phyloP scores from a whole-genome alignment of 768 basidiomycete species.

The Coprinopsis marcescibilis region DNA sequence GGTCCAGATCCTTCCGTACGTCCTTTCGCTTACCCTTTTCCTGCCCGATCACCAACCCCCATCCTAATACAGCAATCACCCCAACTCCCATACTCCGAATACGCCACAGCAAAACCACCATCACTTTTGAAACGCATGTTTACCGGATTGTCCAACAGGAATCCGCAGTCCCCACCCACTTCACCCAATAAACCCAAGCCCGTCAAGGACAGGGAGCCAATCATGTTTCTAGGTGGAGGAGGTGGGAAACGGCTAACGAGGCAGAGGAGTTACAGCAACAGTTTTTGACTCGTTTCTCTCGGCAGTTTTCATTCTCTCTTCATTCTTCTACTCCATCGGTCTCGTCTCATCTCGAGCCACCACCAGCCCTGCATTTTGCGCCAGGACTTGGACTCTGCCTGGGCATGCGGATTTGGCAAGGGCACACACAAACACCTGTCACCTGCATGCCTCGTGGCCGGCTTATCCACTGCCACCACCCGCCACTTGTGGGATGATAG shows the following conservation, averaged over 20 bases:
- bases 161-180: neutral
- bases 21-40: neutral
- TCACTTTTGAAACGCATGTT: constrained; percentile 1
- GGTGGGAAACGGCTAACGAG: neutral
- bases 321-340: too few relatives aligned
- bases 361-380: too few relatives aligned
- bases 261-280: neutral
- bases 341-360: too few relatives aligned
- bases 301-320: too few relatives aligned
- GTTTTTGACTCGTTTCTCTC: neutral
- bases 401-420: too few relatives aligned
- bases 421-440: too few relatives aligned
- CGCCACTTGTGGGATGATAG: too few relatives aligned
- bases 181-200: neutral
- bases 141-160: neutral
- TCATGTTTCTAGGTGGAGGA: neutral
- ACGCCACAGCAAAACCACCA: neutral
- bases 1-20: neutral
- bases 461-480: too few relatives aligned
- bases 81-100: neutral
- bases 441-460: too few relatives aligned
- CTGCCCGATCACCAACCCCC: neutral
- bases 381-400: too few relatives aligned
- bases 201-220: neutral
- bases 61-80: neutral